Conservation (phyloP, 23 red algal genomes). For the Cyanidiococcus yangmingshanensis region DNA sequence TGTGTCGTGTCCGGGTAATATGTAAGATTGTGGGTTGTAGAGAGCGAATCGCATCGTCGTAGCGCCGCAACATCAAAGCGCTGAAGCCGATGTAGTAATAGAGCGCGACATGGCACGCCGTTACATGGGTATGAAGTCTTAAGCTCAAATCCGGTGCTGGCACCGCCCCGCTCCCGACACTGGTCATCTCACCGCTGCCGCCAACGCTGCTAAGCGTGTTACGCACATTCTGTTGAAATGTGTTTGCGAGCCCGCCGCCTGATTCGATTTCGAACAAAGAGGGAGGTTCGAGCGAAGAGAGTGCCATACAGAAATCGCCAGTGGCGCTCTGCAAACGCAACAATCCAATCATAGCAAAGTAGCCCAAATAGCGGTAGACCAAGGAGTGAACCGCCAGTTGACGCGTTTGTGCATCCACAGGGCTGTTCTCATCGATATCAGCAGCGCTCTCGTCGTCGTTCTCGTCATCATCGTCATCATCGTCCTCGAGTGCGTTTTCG, state of each 20-base stretch:
- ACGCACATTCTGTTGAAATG: background rate
- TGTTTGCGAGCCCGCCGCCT: no score
- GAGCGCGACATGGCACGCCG: conserved; percentile 86
- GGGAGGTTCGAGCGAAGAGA: conserved; percentile 81
- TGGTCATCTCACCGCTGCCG: background rate
- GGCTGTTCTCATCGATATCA: background rate
- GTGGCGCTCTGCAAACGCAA: conserved; percentile 71
- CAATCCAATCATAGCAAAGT: conserved; percentile 88
- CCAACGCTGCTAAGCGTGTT: background rate
- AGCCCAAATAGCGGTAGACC: conserved; percentile 86
- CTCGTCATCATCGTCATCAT: conserved; percentile 32
- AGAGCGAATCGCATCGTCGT: conserved; percentile 85
- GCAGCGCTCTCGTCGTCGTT: conserved; percentile 63
- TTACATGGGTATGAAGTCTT: conserved; percentile 86
- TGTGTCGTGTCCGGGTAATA: conserved; percentile 81
- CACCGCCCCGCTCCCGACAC: background rate
- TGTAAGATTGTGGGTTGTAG: conserved; percentile 54
- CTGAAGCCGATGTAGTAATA: conserved; percentile 97
- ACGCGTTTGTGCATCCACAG: background rate
- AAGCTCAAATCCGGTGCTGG: conserved; percentile 32
- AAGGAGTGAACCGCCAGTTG: background rate
- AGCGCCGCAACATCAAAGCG: conserved; percentile 88
- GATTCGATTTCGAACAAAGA: conserved; percentile 32
- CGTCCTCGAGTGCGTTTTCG: background rate
- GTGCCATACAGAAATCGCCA: conserved; percentile 84